Evolutionary conservation across 192 early-diverging fungal species (phyloP), one percentile per base, ranked within the genome.

Genomic region (Jimgerdemannia flammicorona): DNA sequence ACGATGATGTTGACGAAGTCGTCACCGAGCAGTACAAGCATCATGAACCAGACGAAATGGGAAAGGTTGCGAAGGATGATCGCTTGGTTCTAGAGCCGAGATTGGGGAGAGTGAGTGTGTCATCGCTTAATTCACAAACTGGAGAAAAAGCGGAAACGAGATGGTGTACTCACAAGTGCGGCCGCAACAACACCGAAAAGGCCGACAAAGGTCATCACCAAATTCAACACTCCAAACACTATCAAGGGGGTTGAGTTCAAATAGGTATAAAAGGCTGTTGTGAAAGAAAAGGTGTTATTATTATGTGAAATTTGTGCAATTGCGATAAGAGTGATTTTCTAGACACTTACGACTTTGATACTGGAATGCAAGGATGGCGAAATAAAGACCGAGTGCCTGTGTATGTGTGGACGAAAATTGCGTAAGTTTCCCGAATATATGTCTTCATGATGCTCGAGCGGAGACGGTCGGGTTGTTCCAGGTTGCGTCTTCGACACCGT

Each of bases 201-300:
- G 40, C 77, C 65, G 3, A 64, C 63, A 4, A 83, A 17, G 20
- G 70, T 59, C 65, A 83, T 79, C 9, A 76, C 17, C 4, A 83
- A 64, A 39, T 75, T 77, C 11, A 83, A 64, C 17, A 69, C 20
- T 19, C 75, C 81, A 3, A 64, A 70, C 3, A 79, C 70, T 4
- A 79, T 72, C n/a, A 77, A 64, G 7, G 78, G 73, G 49, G 64
- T 72, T 20, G 65, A 20, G 69, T 83, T 66, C 44, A 83, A 39
- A 65, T 74, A 72, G 49, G 81, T 79, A 72, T 74, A 83, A 6
- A 83, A 69, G 10, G 81, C 81, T 83, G 14, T 59, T 14, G 14
- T 10, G 14, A 10, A 72, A 44, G 14, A 59, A 10, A 67, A 43
- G 43, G 9, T 43, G 67, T 3, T 29, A 67, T 10, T 67, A 39